Base-by-base conservation (phyloP, 306 rosid genomes). In the Fragaria nilgerrensis region DNA sequence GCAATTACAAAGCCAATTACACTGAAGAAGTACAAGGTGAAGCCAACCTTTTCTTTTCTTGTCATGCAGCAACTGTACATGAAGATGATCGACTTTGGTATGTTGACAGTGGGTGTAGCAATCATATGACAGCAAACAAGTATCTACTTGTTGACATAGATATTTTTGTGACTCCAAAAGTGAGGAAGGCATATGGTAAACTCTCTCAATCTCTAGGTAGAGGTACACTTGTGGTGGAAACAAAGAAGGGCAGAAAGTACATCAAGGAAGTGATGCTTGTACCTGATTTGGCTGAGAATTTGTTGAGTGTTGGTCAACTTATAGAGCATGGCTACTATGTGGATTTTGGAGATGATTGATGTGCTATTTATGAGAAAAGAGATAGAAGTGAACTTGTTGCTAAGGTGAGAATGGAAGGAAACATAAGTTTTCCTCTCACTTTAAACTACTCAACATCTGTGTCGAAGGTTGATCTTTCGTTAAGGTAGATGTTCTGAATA, bases 21-120 rank as follows among this genome's bases (percentile, higher is more conserved):
- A 55, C 12, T 19, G 34, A 69, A 7, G 17, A 37, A 2, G 27
- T 39, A 16, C 19, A 45, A 44, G 25, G 4, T 39, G 48, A 69
- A 17, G 50, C 13, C 12, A 17, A 69, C 27, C 55, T 9, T 7
- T 17, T 69, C 22, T 39, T 13, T 53, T 27, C 61, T 53, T 53
- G 61, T 53, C 61, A 53, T 20, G 61, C 61, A 53, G 3, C 61
- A 53, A 39, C 36, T 11, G 5, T 15, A 16, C 23, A 14, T 7
- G 41, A 45, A 9, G 41, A 16, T 15, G 39, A 3, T 49, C 36
- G 10, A 19, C 29, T 55, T 19, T 55, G 79, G 11, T 76, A 2
- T 32, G 25, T 76, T 47, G 66, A 76, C 4, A 36, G 37, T 34
- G 79, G 74, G 14, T 79, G 78, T 22, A 72, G 74, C 11, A 79